Base-by-base conservation (phyloP, 768 basidiomycete genomes). In the Psilocybe sp. region DNA sequence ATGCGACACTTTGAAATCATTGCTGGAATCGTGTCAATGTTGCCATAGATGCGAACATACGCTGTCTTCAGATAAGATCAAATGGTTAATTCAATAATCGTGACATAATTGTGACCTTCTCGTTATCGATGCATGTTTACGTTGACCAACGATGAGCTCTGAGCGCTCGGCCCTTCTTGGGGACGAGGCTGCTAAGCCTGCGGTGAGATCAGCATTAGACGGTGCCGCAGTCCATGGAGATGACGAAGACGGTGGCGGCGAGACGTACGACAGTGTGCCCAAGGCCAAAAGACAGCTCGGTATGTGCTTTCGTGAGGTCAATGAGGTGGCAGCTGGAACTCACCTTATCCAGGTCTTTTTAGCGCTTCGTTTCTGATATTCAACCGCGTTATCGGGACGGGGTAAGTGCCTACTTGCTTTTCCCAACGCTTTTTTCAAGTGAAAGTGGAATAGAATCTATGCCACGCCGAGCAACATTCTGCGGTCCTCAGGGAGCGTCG, bases 381-480 rank as follows among this genome's bases (percentile, higher is more conserved):
- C 70, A 89, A 89, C 59, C 77, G 82, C 23, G 75, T 87, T n/a
- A 84, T 88, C 28, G 86, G 87, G 15, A 81, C 85, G 15, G 85
- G 87, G 87, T 84, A 50, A 28, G 69, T 63, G 14, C 16, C 15
- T n/a, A 36, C 23, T 18, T 41, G 4, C n/a, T 11, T 1, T n/a
- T 5, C 37, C 19, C 16, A 20, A 39, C 40, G 28, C 12, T 8
- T 33, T 7, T 37, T 31, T 28, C 15, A 14, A 19, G n/a, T 11
- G 4, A 42, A 32, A 34, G 36, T 45, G 20, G 31, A 23, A 11
- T 44, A 89, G 87, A 11, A 85, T 88, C 41, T 89, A 84, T 60
- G 85, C 84, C 11, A 81, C 84, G 0, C 84, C 87, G 0, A 81
- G 84, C 42, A 74, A 84, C 20, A 85, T 89, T 44, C 69, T 89